phyloP scores from a whole-genome alignment of 108 stramenopile genomes.

The Pseudonitzschia multistriata region DNA sequence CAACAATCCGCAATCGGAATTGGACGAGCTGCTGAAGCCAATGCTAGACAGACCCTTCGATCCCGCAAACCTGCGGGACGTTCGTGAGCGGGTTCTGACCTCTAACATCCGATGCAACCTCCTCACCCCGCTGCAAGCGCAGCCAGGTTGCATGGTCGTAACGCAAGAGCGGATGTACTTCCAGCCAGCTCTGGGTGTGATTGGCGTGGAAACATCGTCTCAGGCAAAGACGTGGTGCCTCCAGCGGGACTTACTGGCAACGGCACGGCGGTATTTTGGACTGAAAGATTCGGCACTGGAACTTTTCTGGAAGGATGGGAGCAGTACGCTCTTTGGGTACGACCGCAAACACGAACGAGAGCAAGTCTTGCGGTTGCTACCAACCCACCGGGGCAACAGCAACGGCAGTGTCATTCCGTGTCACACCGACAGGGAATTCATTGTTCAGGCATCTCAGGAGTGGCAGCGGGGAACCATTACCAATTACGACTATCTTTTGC shows the following conservation, averaged over 20 bases:
- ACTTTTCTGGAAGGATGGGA: conserved; percentile 62
- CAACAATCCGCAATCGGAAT: conserved; percentile 12
- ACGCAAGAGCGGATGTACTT: conserved; percentile 74
- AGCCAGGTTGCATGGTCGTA: conserved; percentile 57
- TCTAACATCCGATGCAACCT: conserved; percentile 41
- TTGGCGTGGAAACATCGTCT: conserved; percentile 23
- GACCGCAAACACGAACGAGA: conserved; percentile 71
- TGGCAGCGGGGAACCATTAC: conserved; percentile 70
- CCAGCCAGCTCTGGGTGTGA: conserved; percentile 53
- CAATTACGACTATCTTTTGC: conserved; percentile 95
- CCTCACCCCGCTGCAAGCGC: conserved; percentile 53
- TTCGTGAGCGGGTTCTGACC: conserved; percentile 58
- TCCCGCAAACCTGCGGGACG: conserved; percentile 53
- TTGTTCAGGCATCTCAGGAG: conserved; percentile 55
- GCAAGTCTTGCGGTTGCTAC: conserved; percentile 61
- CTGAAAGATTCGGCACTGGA: conserved; percentile 78
- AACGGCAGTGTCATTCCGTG: conserved; percentile 40
- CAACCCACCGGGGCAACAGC: conserved; percentile 15
- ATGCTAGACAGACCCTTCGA: conserved; percentile 70
- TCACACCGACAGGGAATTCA: conserved; percentile 77
- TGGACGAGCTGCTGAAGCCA: conserved; percentile 55
- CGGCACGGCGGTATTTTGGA: conserved; percentile 73
- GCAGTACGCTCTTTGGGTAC: conserved; percentile 62
- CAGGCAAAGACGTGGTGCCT: conserved; percentile 40
- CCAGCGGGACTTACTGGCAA: conserved; percentile 54